These are phyloP conservation scores for Phytophthora citrophthora DNA, from an alignment of 352 stramenopile genomes.

Conservation along the genomic window DNA sequence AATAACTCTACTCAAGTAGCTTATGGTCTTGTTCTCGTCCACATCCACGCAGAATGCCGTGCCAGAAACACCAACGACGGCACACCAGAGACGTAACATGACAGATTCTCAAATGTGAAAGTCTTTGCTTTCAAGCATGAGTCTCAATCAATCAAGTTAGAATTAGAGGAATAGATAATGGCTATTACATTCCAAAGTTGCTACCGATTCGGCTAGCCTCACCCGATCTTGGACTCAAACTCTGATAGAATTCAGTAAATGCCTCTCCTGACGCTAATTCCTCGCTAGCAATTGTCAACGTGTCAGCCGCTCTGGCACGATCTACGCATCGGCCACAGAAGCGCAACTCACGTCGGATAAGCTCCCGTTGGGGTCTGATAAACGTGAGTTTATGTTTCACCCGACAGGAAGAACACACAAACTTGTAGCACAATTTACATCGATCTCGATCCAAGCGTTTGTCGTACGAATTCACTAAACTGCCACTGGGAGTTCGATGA, in stretches of 20 bases:
- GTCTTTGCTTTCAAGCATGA: not conserved
- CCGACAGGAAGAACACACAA: conserved; percentile 38
- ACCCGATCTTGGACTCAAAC: conserved; percentile 17
- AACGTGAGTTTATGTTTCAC: conserved; percentile 39
- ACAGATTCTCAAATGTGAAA: not conserved
- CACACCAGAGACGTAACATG: no score
- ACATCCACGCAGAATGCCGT: no score
- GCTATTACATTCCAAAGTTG: conserved; percentile 17
- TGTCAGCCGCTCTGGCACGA: conserved; percentile 26
- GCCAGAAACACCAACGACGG: no score
- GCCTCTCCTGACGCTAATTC: conserved; percentile 21
- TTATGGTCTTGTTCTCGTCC: no score
- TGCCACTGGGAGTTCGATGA: conserved; percentile 7
- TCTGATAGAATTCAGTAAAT: conserved; percentile 30
- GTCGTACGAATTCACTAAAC: conserved; percentile 20
- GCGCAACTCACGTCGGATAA: conserved; percentile 27
- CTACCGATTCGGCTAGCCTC: conserved; percentile 6
- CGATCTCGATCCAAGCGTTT: conserved; percentile 23
- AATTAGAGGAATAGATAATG: conserved; percentile 28
- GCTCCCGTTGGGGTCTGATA: conserved; percentile 19
- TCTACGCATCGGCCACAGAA: conserved; percentile 38
- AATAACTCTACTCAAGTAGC: no score
- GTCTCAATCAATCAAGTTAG: no score
- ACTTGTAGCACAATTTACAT: conserved; percentile 42
- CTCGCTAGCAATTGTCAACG: conserved; percentile 30